These are phyloP conservation scores for Psilocybe subaeruginosa DNA, from an alignment of 768 basidiomycete species.

Conservation along the genomic window DNA sequence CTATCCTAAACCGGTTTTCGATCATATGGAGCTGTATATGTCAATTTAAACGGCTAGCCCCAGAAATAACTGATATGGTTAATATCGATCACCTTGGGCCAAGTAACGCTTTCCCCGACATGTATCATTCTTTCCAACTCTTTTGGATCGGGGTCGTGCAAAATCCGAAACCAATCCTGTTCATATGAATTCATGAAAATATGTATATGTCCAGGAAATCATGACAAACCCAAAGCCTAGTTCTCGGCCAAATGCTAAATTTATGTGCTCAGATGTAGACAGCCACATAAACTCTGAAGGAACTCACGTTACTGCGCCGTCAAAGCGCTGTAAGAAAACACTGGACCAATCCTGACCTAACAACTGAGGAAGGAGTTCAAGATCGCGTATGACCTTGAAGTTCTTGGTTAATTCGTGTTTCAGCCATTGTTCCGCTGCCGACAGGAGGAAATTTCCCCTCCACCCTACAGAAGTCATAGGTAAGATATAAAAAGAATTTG, in stretches of 20 bases:
- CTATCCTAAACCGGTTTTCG: constrained; percentile 84
- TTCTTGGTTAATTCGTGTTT: constrained; percentile 97
- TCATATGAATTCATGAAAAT: not conserved
- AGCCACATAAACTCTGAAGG: not conserved
- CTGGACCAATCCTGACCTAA: constrained; percentile 96
- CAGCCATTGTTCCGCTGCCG: constrained; percentile 92
- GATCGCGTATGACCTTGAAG: constrained; percentile 96
- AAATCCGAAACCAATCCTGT: constrained; percentile 82
- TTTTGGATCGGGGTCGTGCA: constrained; percentile 80
- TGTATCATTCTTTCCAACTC: constrained; percentile 87
- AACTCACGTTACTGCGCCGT: constrained; percentile 83
- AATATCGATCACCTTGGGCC: constrained; percentile 77
- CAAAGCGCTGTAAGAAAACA: constrained; percentile 94
- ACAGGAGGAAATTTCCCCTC: constrained; percentile 93
- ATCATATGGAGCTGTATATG: constrained; percentile 83
- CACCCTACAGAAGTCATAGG: constrained; percentile 54
- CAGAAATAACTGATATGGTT: not conserved
- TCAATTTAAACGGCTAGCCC: constrained; percentile 1
- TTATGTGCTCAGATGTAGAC: not conserved
- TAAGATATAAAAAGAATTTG: not conserved
- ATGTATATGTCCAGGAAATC: not conserved
- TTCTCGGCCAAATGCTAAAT: constrained; percentile 81
- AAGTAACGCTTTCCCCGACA: constrained; percentile 90
- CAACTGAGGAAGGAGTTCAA: constrained; percentile 92
- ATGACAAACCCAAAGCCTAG: constrained; percentile 64